Evolutionary conservation across 2,329 filamentous ascomycete species (phyloP).

Genomic region (Chalaropsis ovoidea): DNA sequence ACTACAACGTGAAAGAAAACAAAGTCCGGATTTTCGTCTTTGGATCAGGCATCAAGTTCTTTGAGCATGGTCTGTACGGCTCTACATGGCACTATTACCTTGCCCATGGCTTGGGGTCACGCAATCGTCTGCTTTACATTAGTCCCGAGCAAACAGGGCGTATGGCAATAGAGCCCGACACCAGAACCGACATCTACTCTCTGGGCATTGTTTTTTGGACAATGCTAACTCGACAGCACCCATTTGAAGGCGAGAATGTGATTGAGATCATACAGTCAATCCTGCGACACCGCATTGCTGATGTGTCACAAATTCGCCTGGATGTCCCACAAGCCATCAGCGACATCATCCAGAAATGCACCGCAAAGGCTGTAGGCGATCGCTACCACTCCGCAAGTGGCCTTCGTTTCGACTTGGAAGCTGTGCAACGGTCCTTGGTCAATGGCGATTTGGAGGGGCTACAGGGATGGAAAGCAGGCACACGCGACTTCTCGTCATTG

Average conservation of each 20-base stretch:
- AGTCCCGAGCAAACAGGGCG: slow-evolving; percentile 91
- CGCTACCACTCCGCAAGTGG: slow-evolving; percentile 85
- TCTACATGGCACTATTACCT: slow-evolving; percentile 70
- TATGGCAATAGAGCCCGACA: slow-evolving; percentile 85
- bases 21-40: slow-evolving; percentile 73
- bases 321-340: slow-evolving; percentile 78
- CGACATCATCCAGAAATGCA: slow-evolving; percentile 82
- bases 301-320: slow-evolving; percentile 63
- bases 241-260: slow-evolving; percentile 69
- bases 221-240: slow-evolving; percentile 65
- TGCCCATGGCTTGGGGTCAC: slow-evolving; percentile 73
- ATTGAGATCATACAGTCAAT: slow-evolving; percentile 89
- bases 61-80: slow-evolving; percentile 79
- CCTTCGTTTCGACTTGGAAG: slow-evolving; percentile 66
- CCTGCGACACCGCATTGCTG: slow-evolving; percentile 65
- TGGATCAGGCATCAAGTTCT: slow-evolving; percentile 75
- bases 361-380: slow-evolving; percentile 74
- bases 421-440: slow-evolving; percentile 62
- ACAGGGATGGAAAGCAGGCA: slow-evolving; percentile 63
- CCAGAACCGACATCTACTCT: slow-evolving; percentile 85
- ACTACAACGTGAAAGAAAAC: slow-evolving; percentile 63
- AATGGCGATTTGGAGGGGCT: slow-evolving; percentile 64
- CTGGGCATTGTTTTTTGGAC: slow-evolving; percentile 84
- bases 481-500: slow-evolving; percentile 83
- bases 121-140: slow-evolving; percentile 83